phyloP scores from a whole-genome alignment of 192 early-diverging fungal genomes.

The Physocladia obscura region DNA sequence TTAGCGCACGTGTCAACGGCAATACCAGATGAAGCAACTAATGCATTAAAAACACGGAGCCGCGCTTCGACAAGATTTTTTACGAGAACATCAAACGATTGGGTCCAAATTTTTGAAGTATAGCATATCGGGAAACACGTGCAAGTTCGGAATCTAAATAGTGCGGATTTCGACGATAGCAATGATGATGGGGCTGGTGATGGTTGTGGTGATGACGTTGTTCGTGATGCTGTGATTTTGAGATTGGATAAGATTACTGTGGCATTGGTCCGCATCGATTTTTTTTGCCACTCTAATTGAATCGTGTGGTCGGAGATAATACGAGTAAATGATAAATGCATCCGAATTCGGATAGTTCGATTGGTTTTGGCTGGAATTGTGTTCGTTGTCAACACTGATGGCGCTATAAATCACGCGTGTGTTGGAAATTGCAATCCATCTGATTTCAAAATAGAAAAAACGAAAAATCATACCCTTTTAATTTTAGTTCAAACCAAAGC shows the following conservation, averaged over 20 bases:
- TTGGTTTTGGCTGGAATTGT: neutral
- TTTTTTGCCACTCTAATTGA: neutral
- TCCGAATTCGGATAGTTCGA: neutral
- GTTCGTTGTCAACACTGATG: no score
- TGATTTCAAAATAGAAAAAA: no score
- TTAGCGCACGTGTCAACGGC: no score
- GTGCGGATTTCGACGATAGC: neutral
- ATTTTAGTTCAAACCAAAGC: no score
- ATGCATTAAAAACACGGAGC: slow-evolving; percentile 6
- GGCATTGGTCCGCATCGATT: neutral
- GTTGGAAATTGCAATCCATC: no score
- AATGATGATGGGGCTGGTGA: neutral
- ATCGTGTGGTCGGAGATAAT: neutral
- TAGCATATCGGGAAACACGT: slow-evolving; percentile 4
- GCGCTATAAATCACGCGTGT: no score
- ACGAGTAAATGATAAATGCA: neutral
- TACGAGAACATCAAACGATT: slow-evolving; percentile 1
- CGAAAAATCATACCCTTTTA: no score
- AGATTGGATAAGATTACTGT: neutral
- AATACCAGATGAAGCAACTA: neutral
- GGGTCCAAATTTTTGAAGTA: neutral
- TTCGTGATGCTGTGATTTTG: neutral
- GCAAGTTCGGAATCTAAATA: neutral
- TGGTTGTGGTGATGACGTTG: slow-evolving; percentile 10
- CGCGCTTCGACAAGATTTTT: slow-evolving; percentile 11